phyloP scores from a whole-genome alignment of 1,284 basidiomycete genomes.

The Rugosomyces carneus region DNA sequence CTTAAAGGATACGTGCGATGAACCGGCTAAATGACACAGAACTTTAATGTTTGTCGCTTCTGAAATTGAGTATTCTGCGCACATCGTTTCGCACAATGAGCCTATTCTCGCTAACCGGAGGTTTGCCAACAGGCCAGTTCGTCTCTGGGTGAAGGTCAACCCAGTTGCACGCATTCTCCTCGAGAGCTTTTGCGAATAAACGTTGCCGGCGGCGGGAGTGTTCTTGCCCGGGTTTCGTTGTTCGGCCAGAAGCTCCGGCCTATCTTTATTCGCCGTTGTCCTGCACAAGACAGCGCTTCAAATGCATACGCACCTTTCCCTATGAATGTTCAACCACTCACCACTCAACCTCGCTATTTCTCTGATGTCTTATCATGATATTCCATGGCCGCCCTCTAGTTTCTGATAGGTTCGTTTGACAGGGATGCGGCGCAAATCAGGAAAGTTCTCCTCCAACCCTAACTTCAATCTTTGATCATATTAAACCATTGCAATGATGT shows the following conservation, averaged over 20 bases:
- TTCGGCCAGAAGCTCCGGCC: slow-evolving; percentile 8
- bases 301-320: neutral
- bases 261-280: neutral
- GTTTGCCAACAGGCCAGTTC: neutral
- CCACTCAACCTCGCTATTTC: slow-evolving; percentile 3
- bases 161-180: neutral
- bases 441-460: slow-evolving; percentile 2
- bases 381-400: neutral
- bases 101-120: neutral
- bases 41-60: slow-evolving; percentile 9
- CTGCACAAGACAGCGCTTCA: neutral
- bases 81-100: neutral
- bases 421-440: neutral
- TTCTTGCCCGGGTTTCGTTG: neutral
- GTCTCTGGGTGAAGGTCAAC: neutral
- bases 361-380: neutral
- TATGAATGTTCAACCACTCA: neutral
- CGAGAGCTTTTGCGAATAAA: neutral
- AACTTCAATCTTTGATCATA: slow-evolving; percentile 7
- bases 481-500: slow-evolving; percentile 3
- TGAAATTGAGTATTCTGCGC: slow-evolving; percentile 1
- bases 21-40: slow-evolving; percentile 8
- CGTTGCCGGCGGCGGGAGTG: slow-evolving; percentile 10
- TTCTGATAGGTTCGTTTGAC: slow-evolving; percentile 6
- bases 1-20: slow-evolving; percentile 5